Evolutionary conservation across 768 basidiomycete species (phyloP).

Genomic region (Kwoniella bestiolae): DNA sequence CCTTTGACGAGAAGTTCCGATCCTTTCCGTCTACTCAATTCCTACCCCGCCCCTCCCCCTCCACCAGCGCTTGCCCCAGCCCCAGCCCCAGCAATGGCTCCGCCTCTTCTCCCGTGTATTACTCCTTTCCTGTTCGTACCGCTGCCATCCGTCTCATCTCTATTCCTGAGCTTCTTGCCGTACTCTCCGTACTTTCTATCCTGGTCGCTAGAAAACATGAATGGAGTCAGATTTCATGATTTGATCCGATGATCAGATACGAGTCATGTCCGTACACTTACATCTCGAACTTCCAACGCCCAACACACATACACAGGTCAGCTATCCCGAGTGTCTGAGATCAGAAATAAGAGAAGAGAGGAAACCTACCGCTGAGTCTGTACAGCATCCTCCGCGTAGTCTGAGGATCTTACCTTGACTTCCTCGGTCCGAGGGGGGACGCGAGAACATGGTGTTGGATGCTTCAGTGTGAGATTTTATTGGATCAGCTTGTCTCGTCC

Average conservation of each 20-base stretch:
- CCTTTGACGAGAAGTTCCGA: too few relatives aligned
- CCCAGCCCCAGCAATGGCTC: not conserved
- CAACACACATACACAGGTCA: not conserved
- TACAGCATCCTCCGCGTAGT: conserved; percentile 7
- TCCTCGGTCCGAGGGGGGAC: too few relatives aligned
- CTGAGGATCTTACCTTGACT: not conserved
- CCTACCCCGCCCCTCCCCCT: not conserved
- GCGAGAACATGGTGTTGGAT: too few relatives aligned
- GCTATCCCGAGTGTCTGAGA: not conserved
- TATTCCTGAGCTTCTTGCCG: not conserved
- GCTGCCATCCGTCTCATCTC: not conserved
- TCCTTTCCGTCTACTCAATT: not conserved
- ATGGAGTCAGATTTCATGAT: not conserved
- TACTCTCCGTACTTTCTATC: conserved; percentile 3
- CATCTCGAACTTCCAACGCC: not conserved
- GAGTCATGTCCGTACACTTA: not conserved
- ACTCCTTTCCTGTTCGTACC: not conserved
- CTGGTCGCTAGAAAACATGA: not conserved
- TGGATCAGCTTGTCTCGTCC: not conserved
- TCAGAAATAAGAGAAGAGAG: not conserved
- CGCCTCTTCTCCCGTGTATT: not conserved
- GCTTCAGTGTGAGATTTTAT: not conserved
- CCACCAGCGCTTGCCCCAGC: not conserved
- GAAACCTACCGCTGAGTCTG: not conserved
- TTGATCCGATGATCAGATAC: not conserved